Conservation (phyloP, 257 asterid species). For the Fraxinus pennsylvanica region DNA sequence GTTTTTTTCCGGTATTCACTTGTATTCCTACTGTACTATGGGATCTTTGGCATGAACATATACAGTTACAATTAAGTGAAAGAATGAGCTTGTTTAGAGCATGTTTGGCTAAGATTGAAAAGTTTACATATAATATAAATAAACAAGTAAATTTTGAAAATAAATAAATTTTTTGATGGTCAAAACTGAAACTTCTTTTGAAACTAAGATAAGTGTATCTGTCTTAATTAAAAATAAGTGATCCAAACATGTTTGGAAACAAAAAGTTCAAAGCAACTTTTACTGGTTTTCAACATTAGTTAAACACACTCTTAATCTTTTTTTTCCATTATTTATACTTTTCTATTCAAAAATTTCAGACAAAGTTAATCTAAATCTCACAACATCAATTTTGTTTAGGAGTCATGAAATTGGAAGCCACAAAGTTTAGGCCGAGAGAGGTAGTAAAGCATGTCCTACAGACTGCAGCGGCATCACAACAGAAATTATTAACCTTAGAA, state of each 20-base stretch:
- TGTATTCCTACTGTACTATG: neutral
- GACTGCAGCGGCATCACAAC: constrained; percentile 87
- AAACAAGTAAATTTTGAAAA: neutral
- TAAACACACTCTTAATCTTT: constrained; percentile 24
- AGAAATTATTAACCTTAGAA: constrained; percentile 72
- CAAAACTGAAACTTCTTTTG: neutral
- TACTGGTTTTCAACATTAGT: constrained; percentile 6
- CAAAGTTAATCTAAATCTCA: neutral
- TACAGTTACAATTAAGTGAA: neutral
- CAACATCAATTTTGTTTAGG: constrained; percentile 38
- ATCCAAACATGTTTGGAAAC: neutral
- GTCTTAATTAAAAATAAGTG: neutral
- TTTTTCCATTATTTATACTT: neutral
- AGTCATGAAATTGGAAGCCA: constrained; percentile 87
- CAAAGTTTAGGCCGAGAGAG: constrained; percentile 89
- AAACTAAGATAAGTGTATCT: no score
- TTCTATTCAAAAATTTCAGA: neutral
- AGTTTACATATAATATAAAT: neutral
- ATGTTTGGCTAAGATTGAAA: neutral
- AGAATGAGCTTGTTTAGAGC: neutral
- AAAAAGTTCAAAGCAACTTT: neutral
- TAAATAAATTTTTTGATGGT: neutral
- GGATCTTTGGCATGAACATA: neutral
- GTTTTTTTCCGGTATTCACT: neutral
- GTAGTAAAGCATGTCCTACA: constrained; percentile 88